phyloP scores from a whole-genome alignment of 345 rosid genomes.

The Acer negundo region DNA sequence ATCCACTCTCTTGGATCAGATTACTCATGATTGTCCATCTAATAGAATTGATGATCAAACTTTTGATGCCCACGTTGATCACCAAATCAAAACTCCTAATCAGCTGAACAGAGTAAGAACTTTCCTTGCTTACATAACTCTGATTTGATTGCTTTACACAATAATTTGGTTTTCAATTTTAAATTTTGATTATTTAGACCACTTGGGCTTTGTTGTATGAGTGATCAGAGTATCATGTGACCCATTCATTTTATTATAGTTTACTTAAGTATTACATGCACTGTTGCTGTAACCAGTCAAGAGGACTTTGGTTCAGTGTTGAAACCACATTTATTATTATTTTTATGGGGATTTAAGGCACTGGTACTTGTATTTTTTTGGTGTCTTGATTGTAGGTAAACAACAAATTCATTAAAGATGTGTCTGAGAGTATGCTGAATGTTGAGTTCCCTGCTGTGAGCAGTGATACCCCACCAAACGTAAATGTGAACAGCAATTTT shows the following conservation, averaged over 20 bases:
- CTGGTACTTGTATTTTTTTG: not conserved
- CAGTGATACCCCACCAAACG: constrained; percentile 15
- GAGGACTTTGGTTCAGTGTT: constrained; percentile 1
- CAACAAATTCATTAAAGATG: constrained; percentile 12
- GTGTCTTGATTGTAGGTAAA: constrained; percentile 35
- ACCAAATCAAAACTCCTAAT: constrained; percentile 27
- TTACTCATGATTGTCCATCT: constrained; percentile 15
- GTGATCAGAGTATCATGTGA: not conserved
- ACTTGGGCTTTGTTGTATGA: not conserved
- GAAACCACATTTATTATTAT: not conserved
- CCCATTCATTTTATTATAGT: not conserved
- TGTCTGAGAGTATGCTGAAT: constrained; percentile 18
- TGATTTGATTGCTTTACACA: constrained; percentile 9
- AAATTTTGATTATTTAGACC: constrained; percentile 8
- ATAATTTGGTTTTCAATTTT: constrained; percentile 16
- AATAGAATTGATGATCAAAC: constrained; percentile 15
- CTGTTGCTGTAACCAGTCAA: constrained; percentile 1
- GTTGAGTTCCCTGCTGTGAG: constrained; percentile 25
- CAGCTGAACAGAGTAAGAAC: constrained; percentile 30
- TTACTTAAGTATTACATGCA: not conserved
- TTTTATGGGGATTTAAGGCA: constrained; percentile 9
- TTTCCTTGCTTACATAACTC: not conserved
- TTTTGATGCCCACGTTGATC: constrained; percentile 14
- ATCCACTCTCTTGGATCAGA: constrained; percentile 19
- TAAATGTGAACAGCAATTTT: constrained; percentile 25